phyloP scores from a whole-genome alignment of 2,329 filamentous ascomycete species.

The Plenodomus biglobosus region DNA sequence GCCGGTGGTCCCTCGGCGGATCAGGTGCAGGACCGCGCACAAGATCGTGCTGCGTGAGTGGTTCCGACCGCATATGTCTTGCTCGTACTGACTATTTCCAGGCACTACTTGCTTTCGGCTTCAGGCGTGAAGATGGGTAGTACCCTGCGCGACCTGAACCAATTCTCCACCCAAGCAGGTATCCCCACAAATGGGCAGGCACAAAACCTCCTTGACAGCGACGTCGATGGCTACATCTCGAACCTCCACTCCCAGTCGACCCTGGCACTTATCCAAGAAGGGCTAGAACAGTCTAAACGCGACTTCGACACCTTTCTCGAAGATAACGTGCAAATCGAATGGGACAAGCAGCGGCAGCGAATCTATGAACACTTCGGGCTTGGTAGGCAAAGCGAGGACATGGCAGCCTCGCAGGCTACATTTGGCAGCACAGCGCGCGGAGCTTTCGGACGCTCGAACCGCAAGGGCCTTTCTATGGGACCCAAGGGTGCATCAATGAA shows the following conservation, averaged over 20 bases:
- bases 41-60: constrained; percentile 56
- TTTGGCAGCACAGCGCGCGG: constrained; percentile 42
- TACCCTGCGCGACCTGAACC: constrained; percentile 82
- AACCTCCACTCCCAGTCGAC: constrained; percentile 90
- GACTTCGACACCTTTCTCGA: constrained; percentile 95
- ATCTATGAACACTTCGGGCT: constrained; percentile 98
- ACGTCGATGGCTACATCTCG: constrained; percentile 72
- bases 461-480: constrained; percentile 46
- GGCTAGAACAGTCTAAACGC: constrained; percentile 81
- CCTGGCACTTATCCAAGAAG: constrained; percentile 85
- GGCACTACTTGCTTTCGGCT: constrained; percentile 88
- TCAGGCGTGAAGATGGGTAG: constrained; percentile 88
- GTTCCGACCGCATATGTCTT: background rate
- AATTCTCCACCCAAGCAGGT: constrained; percentile 68
- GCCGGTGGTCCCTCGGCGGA: constrained; percentile 67
- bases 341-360: constrained; percentile 87
- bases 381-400: constrained; percentile 49
- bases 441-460: constrained; percentile 57
- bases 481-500: constrained; percentile 38
- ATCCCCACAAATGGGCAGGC: constrained; percentile 55
- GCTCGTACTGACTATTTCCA: constrained; percentile 42
- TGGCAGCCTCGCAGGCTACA: constrained; percentile 41
- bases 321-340: constrained; percentile 92
- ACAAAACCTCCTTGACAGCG: constrained; percentile 53
- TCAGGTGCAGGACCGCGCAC: constrained; percentile 46